Evolutionary conservation across 2,329 filamentous ascomycete genomes (phyloP).

Genomic region (Diaporthe citrichinensis): DNA sequence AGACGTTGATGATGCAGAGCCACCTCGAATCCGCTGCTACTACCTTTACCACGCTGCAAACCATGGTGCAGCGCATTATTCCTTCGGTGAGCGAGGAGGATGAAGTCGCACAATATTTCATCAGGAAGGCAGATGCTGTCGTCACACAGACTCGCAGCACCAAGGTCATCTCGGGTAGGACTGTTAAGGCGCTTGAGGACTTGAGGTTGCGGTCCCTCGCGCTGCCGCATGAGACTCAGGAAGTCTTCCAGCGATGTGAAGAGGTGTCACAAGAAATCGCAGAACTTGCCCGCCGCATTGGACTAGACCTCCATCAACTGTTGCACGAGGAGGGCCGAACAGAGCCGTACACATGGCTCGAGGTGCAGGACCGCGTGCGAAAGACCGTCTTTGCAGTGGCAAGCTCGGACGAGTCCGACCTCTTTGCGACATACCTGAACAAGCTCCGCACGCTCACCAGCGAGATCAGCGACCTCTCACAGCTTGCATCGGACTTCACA

Average conservation of each 20-base stretch:
- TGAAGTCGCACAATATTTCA: constrained; percentile 73
- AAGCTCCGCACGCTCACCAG: constrained; percentile 76
- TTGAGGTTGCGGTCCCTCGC: constrained; percentile 82
- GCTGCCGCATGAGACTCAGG: constrained; percentile 75
- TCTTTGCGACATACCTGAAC: constrained; percentile 77
- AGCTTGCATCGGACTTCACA: constrained; percentile 77
- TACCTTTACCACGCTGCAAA: constrained; percentile 73
- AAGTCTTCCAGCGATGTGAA: constrained; percentile 80
- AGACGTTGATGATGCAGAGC: constrained; percentile 81
- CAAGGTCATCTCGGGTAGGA: constrained; percentile 87
- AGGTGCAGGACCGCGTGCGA: constrained; percentile 76
- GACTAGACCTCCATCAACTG: constrained; percentile 74
- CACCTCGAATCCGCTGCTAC: constrained; percentile 84
- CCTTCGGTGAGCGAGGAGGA: constrained; percentile 72
- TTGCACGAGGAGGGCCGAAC: constrained; percentile 80
- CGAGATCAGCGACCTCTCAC: constrained; percentile 78
- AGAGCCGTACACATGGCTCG: constrained; percentile 75
- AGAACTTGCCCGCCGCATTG: constrained; percentile 75
- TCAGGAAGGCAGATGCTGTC: constrained; percentile 78
- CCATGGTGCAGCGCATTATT: constrained; percentile 77
- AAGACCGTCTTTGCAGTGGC: constrained; percentile 67
- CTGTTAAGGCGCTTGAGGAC: constrained; percentile 82
- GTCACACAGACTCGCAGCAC: constrained; percentile 83
- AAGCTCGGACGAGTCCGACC: constrained; percentile 73
- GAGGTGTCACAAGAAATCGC: constrained; percentile 75